Evolutionary conservation across 2,329 filamentous ascomycete species (phyloP).

Genomic region (Ilyonectria robusta): DNA sequence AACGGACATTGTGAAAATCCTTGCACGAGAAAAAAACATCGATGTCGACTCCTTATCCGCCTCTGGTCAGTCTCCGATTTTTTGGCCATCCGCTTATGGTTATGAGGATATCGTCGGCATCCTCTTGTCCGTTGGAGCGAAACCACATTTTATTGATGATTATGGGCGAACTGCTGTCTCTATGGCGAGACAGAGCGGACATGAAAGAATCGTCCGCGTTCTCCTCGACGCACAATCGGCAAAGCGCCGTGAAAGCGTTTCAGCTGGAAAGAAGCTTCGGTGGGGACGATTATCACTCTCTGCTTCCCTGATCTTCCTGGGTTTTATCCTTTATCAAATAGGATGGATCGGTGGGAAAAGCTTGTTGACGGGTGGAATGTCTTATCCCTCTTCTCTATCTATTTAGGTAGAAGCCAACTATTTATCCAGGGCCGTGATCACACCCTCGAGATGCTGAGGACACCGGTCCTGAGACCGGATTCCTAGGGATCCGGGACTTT

Average conservation of each 20-base stretch:
- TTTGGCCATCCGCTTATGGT: slow-evolving; percentile 7
- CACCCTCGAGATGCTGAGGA: no score
- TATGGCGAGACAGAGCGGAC: background rate
- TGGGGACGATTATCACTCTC: slow-evolving; percentile 4
- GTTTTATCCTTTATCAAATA: background rate
- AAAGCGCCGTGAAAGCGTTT: background rate
- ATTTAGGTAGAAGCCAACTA: no score
- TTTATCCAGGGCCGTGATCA: no score
- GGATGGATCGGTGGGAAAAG: no score
- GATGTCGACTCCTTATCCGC: background rate
- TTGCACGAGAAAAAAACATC: background rate
- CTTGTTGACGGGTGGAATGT: no score
- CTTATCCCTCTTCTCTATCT: no score
- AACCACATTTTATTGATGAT: background rate
- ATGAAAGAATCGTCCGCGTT: background rate
- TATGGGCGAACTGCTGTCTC: background rate
- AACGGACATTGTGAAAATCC: slow-evolving; percentile 2
- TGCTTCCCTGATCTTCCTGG: slow-evolving; percentile 3
- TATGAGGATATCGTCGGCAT: slow-evolving; percentile 5
- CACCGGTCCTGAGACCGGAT: no score
- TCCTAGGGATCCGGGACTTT: no score
- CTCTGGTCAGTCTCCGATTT: slow-evolving; percentile 1
- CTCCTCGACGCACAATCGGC: slow-evolving; percentile 6
- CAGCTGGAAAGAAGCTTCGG: slow-evolving; percentile 5
- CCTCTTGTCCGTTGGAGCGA: background rate